Evolutionary conservation across 2,329 filamentous ascomycete species (phyloP).

Genomic region (Fusarium pseudocircinatum): DNA sequence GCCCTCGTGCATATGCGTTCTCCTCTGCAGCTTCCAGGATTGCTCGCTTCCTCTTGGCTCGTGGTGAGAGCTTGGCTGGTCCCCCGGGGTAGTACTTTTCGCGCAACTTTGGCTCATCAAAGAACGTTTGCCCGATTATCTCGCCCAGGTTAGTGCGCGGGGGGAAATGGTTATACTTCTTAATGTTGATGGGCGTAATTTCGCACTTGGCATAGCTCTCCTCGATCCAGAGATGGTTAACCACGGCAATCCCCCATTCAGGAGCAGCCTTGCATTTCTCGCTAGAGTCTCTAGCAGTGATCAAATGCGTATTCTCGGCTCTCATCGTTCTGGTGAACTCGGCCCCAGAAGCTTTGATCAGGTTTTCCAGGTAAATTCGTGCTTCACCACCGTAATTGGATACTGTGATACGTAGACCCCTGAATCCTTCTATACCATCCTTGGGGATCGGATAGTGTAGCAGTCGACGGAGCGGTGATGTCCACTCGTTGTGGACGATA

Average conservation of each 20-base stretch:
- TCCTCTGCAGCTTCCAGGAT: conserved; percentile 61
- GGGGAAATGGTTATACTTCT: conserved; percentile 87
- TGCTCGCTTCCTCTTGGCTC: conserved; percentile 60
- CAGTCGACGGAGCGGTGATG: conserved; percentile 81
- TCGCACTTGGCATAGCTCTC: conserved; percentile 94
- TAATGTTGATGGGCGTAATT: conserved; percentile 74
- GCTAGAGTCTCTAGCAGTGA: conserved; percentile 87
- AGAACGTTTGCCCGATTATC: conserved; percentile 86
- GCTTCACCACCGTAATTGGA: conserved; percentile 98
- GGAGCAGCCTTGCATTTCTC: conserved; percentile 93
- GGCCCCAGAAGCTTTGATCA: conserved; percentile 84
- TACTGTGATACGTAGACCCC: conserved; percentile 80
- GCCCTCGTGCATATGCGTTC: conserved; percentile 58
- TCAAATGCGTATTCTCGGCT: conserved; percentile 92
- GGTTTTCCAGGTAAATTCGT: conserved; percentile 90
- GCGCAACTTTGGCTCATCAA: conserved; percentile 71
- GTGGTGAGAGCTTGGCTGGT: conserved; percentile 54
- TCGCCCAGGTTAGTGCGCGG: conserved; percentile 90
- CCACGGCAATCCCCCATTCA: conserved; percentile 89
- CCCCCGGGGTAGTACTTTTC: conserved; percentile 76
- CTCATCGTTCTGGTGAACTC: conserved; percentile 96
- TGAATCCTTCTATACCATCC: conserved; percentile 81
- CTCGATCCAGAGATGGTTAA: conserved; percentile 97
- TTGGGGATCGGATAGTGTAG: conserved; percentile 90
- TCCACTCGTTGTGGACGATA: conserved; percentile 89